Evolutionary conservation across 2,329 filamentous ascomycete genomes (phyloP).

Genomic region (Grosmannia penicillata): DNA sequence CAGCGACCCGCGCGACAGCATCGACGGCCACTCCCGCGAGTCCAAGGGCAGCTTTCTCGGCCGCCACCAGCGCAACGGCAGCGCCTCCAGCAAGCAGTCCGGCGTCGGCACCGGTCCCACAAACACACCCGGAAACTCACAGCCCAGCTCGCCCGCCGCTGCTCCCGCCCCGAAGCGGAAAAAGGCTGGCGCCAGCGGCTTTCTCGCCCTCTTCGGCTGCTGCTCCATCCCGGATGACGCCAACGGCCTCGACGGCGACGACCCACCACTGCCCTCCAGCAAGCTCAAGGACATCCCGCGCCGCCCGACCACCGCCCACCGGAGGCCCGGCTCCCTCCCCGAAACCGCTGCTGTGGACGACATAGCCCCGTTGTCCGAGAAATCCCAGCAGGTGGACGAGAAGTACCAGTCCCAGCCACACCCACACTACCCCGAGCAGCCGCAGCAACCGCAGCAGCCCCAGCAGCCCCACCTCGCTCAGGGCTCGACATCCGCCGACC

Average conservation of each 20-base stretch:
- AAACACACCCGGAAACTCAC: conserved; percentile 32
- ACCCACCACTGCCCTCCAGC: conserved; percentile 36
- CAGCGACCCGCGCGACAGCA: conserved; percentile 45
- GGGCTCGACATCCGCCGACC: conserved; percentile 9
- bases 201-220: conserved; percentile 49
- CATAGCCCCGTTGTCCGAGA: conserved; percentile 31
- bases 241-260: conserved; percentile 35
- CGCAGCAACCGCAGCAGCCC: conserved; percentile 4
- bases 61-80: conserved; percentile 45
- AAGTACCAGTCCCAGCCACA: conserved; percentile 3
- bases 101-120: conserved; percentile 37
- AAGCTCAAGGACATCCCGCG: conserved; percentile 43
- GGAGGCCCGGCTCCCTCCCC: conserved; percentile 35
- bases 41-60: conserved; percentile 50
- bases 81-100: conserved; percentile 50
- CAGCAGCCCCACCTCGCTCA: too few relatives aligned
- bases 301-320: conserved; percentile 38
- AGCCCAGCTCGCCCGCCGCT: conserved; percentile 34
- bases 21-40: conserved; percentile 49
- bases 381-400: conserved; percentile 6
- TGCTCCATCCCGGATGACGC: conserved; percentile 49
- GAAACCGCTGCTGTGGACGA: conserved; percentile 28
- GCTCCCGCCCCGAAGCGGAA: conserved; percentile 33
- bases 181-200: conserved; percentile 31
- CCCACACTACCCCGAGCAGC: conserved; percentile 1